Evolutionary conservation across 495 filamentous ascomycete genomes (phyloP), one percentile per base, ranked within the genome.

Genomic region (Aspergillus bridgeri): DNA sequence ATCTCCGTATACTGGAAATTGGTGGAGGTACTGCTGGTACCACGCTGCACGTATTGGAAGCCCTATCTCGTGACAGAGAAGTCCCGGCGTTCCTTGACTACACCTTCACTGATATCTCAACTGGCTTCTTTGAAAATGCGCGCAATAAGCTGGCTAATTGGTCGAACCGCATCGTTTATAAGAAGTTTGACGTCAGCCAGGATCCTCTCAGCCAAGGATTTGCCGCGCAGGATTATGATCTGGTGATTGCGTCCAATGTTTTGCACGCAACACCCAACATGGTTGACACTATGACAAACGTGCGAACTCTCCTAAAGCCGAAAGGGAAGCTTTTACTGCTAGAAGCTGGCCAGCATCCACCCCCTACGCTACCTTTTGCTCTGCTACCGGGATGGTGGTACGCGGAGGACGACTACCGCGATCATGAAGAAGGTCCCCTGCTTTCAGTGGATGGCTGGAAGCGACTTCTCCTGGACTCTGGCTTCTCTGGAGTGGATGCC

Each of bases 241-340:
- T 65, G 72, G 22, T 62, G 19, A 60, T 65, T 38, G 60, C 63
- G 2, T 57, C 56, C 0, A 56, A 60, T 24, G 60, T 58, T 2
- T 27, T 65, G 6, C 55, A 68, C 15, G 66, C 53, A 7, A 62
- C 56, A 5, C 47, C 58, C 1, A 44, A 25, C 17, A n/a, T 58
- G n/a, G n/a, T 27, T 0, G 18, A 42, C 3, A 51, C 51, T 1
- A 5, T 64, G 6, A 20, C 24, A 1, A 57, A 57, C 33, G 20
- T 51, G 13, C 54, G 48, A 2, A 13, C 3, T 3, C 56, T 61
- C 2, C 33, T 61, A 20, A 53, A 48, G 21, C 59, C 59, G 0
- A 55, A 54, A 15, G 74, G 73, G 0, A 51, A 59, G 4, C 48
- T 77, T 0, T 18, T 77, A 3, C 54, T 77, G 0, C 60, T 68